Percentiles rank a stretch among this genome's conserved stretches.
phyloP scores from a whole-genome alignment of 768 basidiomycete genomes.

The Boletus rufocinnamomeus region DNA sequence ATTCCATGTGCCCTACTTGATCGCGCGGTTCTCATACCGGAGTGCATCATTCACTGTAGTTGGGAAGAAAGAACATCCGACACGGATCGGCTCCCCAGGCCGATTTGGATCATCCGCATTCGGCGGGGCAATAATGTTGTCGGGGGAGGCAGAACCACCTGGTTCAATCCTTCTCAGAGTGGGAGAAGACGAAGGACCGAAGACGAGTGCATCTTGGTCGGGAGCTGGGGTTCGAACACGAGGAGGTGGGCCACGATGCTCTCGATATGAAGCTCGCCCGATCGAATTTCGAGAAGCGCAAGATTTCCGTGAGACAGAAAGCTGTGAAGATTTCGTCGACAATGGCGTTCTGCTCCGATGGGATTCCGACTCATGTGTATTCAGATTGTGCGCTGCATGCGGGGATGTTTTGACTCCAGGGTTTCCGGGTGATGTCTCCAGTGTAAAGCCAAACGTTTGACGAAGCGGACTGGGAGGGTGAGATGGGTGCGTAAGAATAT shows the following conservation, averaged over 20 bases:
- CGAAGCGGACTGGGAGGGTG: too few species aligned
- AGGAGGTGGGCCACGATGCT: slow-evolving; percentile 19
- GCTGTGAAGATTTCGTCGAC: too few species aligned
- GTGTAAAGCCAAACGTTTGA: too few species aligned
- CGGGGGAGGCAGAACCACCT: background rate
- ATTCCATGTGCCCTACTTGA: slow-evolving; percentile 10
- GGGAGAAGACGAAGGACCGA: background rate
- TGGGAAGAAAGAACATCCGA: slow-evolving; percentile 13
- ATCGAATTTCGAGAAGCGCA: slow-evolving; percentile 15
- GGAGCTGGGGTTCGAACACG: slow-evolving; percentile 12
- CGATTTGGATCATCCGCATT: slow-evolving; percentile 2
- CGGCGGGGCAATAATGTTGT: slow-evolving; percentile 9
- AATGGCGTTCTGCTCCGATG: too few species aligned
- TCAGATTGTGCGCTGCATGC: too few species aligned
- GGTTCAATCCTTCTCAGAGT: background rate
- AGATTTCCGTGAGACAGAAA: too few species aligned
- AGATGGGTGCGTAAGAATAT: too few species aligned
- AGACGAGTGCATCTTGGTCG: background rate
- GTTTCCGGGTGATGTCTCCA: too few species aligned
- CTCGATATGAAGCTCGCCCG: slow-evolving; percentile 28
- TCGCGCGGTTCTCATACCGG: slow-evolving; percentile 8
- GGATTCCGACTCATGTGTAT: too few species aligned
- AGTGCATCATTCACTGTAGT: slow-evolving; percentile 15
- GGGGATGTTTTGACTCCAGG: too few species aligned
- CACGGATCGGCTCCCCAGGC: slow-evolving; percentile 6